Conservation (phyloP, 2,329 filamentous ascomycete genomes). For the Tolypocladium album region DNA sequence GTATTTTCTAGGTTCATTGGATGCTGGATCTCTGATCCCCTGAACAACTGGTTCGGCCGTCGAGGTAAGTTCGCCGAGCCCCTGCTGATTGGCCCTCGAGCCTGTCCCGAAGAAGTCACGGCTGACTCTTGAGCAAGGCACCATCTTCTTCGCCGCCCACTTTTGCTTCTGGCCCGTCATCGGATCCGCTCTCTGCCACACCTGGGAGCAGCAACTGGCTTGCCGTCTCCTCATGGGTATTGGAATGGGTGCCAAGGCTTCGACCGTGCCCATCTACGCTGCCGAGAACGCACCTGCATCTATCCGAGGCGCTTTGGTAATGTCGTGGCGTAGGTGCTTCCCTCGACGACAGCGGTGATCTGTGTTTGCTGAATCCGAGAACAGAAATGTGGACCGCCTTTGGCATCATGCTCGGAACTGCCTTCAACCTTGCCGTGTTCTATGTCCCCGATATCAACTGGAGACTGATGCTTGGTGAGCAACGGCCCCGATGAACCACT, state of each 20-base stretch:
- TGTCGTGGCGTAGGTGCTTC: conserved; percentile 53
- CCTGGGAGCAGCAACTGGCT: conserved; percentile 56
- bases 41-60: conserved; percentile 34
- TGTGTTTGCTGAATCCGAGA: background rate
- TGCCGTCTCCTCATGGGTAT: conserved; percentile 59
- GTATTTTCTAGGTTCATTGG: conserved; percentile 26
- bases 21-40: conserved; percentile 56
- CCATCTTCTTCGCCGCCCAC: conserved; percentile 63
- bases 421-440: conserved; percentile 20
- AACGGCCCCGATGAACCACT: too few relatives aligned
- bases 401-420: conserved; percentile 33
- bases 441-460: conserved; percentile 18
- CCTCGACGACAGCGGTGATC: background rate
- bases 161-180: conserved; percentile 57
- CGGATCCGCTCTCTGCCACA: conserved; percentile 52
- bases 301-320: conserved; percentile 65
- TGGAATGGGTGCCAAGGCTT: conserved; percentile 56
- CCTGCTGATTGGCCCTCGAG: conserved; percentile 1
- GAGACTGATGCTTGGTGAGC: conserved; percentile 34
- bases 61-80: conserved; percentile 15
- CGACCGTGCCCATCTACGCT: conserved; percentile 60
- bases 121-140: conserved; percentile 1
- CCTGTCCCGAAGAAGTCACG: background rate
- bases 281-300: conserved; percentile 60
- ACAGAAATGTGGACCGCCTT: conserved; percentile 55